Base-by-base conservation (phyloP, 441 rosid species). In the Hura crepitans region DNA sequence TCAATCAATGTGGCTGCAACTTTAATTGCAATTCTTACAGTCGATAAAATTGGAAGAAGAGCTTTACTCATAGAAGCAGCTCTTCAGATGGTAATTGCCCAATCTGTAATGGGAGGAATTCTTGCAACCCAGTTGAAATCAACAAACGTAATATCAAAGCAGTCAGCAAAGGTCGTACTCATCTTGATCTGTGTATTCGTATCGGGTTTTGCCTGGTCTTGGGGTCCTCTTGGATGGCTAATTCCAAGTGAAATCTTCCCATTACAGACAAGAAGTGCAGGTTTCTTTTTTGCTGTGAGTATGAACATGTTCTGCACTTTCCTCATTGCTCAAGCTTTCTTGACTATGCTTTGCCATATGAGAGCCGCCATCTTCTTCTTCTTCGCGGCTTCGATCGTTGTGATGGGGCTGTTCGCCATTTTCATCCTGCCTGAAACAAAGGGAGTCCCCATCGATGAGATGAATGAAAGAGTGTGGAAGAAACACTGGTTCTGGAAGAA, bases 211-310 rank as follows among this genome's bases (percentile, higher is more conserved):
- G 93, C 96, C 0, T 87, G 93, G 96, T 89, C 91, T 11, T 89
- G 96, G 96, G 96, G 96, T 0, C 96, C 93, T 0, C 37, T 89
- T 6, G 91, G 90, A 22, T 90, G 96, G 96, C 75, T 90, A 7
- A 80, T 90, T 66, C 78, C 93, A 0, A 88, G 91, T 5, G 93
- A 88, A 77, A 87, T 84, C 2, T 90, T 64, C 72, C 84, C 88
- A 0, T 60, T 88, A 8, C 89, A 88, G 58, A 84, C 85, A 1
- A 79, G 93, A 57, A 84, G 57, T 6, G 74, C 90, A 0, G 96
- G 96, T 10, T 88, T 74, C 74, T 86, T 85, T 80, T 80, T 75
- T 7, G 87, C 91, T 0, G 93, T 90, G 0, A 73, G 83, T 58
- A 80, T 79, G 81, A 90, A 90, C 79, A 85, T 90, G 93, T 17